Evolutionary conservation across 2,329 filamentous ascomycete species (phyloP), one percentile per base, ranked within the genome.

Genomic region (Graphilbum ipis-grandicollis): DNA sequence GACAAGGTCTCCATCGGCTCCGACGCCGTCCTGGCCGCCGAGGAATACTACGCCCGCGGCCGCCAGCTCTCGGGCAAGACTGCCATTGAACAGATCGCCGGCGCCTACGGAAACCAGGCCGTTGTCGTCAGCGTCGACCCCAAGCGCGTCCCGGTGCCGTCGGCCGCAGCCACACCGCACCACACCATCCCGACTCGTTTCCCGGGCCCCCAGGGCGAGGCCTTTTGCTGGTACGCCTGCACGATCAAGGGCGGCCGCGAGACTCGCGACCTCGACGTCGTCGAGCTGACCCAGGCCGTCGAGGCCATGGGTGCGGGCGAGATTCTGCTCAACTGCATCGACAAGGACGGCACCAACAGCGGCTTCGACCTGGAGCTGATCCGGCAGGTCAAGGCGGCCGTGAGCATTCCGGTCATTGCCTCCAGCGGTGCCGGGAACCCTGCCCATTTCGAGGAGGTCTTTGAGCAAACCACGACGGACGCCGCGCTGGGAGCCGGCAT

Each of bases 1-100:
- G 90, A 98, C 63, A 98, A 98, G 60, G 86, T 98, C 39, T 92
- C 82, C 35, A 93, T 98, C 51, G 90, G 90, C 9, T 92, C 81
- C 8, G 90, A 98, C 55, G 90, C 90, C 39, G 92, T 98, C 19
- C 68, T 76, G 32, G 90, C 90, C 23, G 90, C 90, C 0, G 86
- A 96, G 56, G 79, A 88, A 49, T 98, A 92, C 63, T 83, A 86
- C 56, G 66, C 70, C 9, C 63, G 66, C 10, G 79, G 78, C 19
- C 65, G 69, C 46, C 73, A 68, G 39, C 63, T 93, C 26, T 74
- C 69, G 17, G 86, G 88, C 29, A 79, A 69, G 49, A 94, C 88
- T 0, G 85, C 90, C 39, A 94, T 98, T 50, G 92, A 98, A 63
- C 81, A 84, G 44, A 98, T 98, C 54, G 90, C 83, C 31, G 64